A percentile compares a stretch with the other conserved stretches of the same genome.
Evolutionary conservation across 2,329 filamentous ascomycete species (phyloP).

Genomic region (Acephala macrosclerotiorum): DNA sequence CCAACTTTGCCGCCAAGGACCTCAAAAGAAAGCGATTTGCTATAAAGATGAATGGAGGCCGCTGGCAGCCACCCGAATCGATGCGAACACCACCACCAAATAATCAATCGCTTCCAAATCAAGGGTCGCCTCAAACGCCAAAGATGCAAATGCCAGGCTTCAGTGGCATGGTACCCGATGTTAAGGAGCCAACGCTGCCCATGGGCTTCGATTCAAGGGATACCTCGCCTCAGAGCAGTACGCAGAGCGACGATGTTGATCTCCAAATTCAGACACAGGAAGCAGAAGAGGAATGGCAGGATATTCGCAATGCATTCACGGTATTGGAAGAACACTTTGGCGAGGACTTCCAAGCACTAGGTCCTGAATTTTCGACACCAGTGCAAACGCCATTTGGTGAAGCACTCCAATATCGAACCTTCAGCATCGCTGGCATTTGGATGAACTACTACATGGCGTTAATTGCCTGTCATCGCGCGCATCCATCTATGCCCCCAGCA

Average conservation of each 20-base stretch:
- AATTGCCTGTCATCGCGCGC: slow-evolving; percentile 81
- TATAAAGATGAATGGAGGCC: slow-evolving; percentile 59
- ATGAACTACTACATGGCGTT: slow-evolving; percentile 85
- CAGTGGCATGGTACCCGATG: slow-evolving; percentile 42
- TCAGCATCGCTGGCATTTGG: slow-evolving; percentile 88
- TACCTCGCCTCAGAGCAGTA: slow-evolving; percentile 33
- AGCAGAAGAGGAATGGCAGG: slow-evolving; percentile 72
- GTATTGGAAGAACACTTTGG: slow-evolving; percentile 72
- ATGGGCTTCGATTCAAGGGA: slow-evolving; percentile 40
- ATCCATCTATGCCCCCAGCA: slow-evolving; percentile 90
- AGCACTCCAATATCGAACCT: slow-evolving; percentile 82
- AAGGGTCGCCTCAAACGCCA: slow-evolving; percentile 26
- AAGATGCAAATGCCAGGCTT: slow-evolving; percentile 36
- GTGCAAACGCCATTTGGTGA: slow-evolving; percentile 81
- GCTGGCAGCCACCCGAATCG: slow-evolving; percentile 43
- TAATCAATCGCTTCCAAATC: slow-evolving; percentile 9
- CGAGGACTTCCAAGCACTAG: slow-evolving; percentile 77
- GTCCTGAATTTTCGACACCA: slow-evolving; percentile 67
- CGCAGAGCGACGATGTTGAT: slow-evolving; percentile 35
- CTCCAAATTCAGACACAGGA: slow-evolving; percentile 36
- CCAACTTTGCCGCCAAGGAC: slow-evolving; percentile 81
- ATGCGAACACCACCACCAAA: slow-evolving; percentile 17
- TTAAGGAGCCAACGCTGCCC: slow-evolving; percentile 38
- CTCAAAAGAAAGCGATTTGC: slow-evolving; percentile 78
- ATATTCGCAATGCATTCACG: slow-evolving; percentile 75